These are phyloP conservation scores for Ceratocystis albifundus DNA, from an alignment of 2,329 filamentous ascomycete species.

Conservation along the genomic window DNA sequence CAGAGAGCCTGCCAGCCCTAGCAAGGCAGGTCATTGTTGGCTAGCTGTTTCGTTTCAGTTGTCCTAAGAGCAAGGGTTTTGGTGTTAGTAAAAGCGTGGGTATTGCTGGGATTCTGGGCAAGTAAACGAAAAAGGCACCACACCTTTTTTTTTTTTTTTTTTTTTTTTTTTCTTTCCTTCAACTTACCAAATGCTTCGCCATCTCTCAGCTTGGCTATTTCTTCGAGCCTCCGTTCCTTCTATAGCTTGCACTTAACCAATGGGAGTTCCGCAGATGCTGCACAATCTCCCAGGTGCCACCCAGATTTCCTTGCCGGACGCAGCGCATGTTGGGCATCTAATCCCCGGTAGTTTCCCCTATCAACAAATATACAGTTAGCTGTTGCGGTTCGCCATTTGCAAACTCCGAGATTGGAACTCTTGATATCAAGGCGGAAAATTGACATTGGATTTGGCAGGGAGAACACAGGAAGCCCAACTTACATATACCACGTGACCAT, in stretches of 20 bases:
- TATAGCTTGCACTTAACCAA: slow-evolving; percentile 26
- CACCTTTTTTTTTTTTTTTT: not conserved
- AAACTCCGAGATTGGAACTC: too few relatives aligned
- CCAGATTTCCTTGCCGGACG: slow-evolving; percentile 42
- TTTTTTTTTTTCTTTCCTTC: not conserved
- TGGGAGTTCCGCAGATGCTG: slow-evolving; percentile 40
- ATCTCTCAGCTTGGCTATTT: not conserved
- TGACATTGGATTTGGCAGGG: not conserved
- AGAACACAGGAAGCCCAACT: not conserved
- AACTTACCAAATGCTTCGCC: not conserved
- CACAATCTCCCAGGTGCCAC: slow-evolving; percentile 44
- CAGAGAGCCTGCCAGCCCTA: too few relatives aligned
- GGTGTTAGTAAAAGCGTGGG: too few relatives aligned
- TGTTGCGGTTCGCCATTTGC: not conserved
- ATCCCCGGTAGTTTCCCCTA: slow-evolving; percentile 37
- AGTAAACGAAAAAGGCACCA: not conserved
- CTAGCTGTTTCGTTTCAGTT: too few relatives aligned
- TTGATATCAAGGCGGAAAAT: not conserved
- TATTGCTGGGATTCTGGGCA: too few relatives aligned
- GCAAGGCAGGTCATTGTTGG: too few relatives aligned
- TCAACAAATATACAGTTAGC: not conserved
- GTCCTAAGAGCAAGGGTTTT: too few relatives aligned
- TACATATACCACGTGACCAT: slow-evolving; percentile 5
- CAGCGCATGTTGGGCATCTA: slow-evolving; percentile 41
- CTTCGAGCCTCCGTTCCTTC: not conserved